Evolutionary conservation across 2,329 filamentous ascomycete genomes (phyloP), one percentile per base, ranked within the genome.

Genomic region (Thielaviopsis euricoi): DNA sequence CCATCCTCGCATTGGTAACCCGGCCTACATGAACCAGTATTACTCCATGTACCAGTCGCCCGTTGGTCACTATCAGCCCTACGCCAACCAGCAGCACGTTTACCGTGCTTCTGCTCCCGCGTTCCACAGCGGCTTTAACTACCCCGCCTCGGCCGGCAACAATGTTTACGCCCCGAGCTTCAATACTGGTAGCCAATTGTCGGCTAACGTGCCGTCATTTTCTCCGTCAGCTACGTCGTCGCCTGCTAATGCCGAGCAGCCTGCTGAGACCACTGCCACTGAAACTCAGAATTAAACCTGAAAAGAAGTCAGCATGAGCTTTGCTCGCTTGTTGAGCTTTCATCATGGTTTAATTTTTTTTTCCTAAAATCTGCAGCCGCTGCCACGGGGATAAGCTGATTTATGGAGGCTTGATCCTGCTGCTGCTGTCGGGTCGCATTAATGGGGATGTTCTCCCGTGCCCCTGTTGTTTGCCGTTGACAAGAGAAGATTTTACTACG

Each of bases 131-230:
- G 67, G 66, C 13, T 63, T 58, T 26, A 51, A 33, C 15, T 57
- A 55, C 25, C 22, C 46, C 19, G 46, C 53, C 12, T 56, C 46
- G 26, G 26, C 56, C n/a, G 56, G 56, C 7, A 60, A 58, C 53
- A 61, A 61, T 53, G 58, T 59, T n/a, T 60, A 60, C 29, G 58
- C 58, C 13, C 55, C 57, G 15, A 58, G 53, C 52, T 69, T 56
- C 62, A 66, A 33, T 65, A 70, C 6, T 51, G 25, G 33, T 22
- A 70, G 63, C 50, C 69, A 70, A 60, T 64, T 72, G 22, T 72
- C 70, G 19, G 70, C 70, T 15, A 66, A 69, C 54, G 71, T 72
- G 4, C 70, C 71, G 0, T 70, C 71, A 61, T 73, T 73, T 62
- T 68, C 70, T 13, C 71, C 71, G 25, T 43, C 26, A 3, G 56